These are phyloP conservation scores for Suillus sp. DNA, from an alignment of 768 basidiomycete species.

Conservation along the genomic window DNA sequence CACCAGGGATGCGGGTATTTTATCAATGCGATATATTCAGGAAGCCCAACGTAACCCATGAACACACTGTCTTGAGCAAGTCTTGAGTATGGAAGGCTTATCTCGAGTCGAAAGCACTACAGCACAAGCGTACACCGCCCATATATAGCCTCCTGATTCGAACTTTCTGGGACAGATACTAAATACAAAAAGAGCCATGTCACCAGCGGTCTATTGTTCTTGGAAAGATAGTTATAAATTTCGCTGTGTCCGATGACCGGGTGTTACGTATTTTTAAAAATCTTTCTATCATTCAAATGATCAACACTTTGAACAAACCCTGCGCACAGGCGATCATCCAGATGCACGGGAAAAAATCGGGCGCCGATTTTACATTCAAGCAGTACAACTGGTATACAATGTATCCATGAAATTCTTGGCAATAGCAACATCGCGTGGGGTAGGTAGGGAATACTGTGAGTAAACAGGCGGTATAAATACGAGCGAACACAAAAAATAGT, in stretches of 20 bases:
- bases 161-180: background rate
- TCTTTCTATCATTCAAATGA: background rate
- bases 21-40: background rate
- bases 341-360: too few species aligned
- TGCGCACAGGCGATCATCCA: too few species aligned
- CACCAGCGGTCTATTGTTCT: background rate
- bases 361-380: background rate
- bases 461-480: slow-evolving; percentile 6
- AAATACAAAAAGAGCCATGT: background rate
- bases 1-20: background rate
- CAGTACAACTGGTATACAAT: slow-evolving; percentile 6
- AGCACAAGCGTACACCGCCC: background rate
- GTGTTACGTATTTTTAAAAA: background rate
- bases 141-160: background rate
- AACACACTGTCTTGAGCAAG: background rate
- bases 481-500: background rate
- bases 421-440: background rate
- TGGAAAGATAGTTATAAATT: background rate
- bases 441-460: background rate
- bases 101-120: background rate
- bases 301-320: too few species aligned
- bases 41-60: background rate
- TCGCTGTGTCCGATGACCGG: background rate
- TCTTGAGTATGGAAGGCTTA: background rate
- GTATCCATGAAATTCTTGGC: background rate